phyloP scores from a whole-genome alignment of 371 early-diverging fungal species.

The Haplosporangium sp. region DNA sequence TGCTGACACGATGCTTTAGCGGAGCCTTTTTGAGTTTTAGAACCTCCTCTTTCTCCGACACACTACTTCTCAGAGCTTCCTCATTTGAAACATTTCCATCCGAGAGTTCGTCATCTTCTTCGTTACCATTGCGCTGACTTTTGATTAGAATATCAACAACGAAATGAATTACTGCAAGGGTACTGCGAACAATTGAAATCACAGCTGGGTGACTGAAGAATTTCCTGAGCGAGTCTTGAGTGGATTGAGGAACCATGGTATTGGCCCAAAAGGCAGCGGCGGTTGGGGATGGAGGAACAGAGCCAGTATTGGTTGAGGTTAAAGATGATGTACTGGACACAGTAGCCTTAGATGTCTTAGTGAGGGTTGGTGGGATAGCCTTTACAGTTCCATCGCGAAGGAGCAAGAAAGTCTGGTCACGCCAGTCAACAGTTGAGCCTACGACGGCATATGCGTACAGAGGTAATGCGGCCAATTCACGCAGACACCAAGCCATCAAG shows the following conservation, averaged over 20 bases:
- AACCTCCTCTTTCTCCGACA: conserved; percentile 25
- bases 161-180: conserved; percentile 50
- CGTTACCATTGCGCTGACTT: conserved; percentile 56
- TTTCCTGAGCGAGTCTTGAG: conserved; percentile 45
- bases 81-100: conserved; percentile 11
- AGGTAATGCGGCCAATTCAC: conserved; percentile 88
- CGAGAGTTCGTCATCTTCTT: conserved; percentile 29
- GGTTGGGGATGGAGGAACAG: conserved; percentile 34
- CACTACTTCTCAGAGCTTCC: not conserved
- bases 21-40: conserved; percentile 31
- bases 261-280: conserved; percentile 49
- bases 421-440: conserved; percentile 90
- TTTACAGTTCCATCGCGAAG: conserved; percentile 70
- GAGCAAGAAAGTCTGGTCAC: conserved; percentile 74
- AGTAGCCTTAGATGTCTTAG: conserved; percentile 24
- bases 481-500: conserved; percentile 74
- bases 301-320: conserved; percentile 15
- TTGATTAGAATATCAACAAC: conserved; percentile 56
- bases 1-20: conserved; percentile 18
- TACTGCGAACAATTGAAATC: conserved; percentile 40
- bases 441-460: conserved; percentile 83
- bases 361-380: conserved; percentile 15
- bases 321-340: conserved; percentile 9
- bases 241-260: conserved; percentile 49
- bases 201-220: conserved; percentile 53